Evolutionary conservation across 208 protist species (phyloP).

Genomic region (Acanthamoeba divionensis): DNA sequence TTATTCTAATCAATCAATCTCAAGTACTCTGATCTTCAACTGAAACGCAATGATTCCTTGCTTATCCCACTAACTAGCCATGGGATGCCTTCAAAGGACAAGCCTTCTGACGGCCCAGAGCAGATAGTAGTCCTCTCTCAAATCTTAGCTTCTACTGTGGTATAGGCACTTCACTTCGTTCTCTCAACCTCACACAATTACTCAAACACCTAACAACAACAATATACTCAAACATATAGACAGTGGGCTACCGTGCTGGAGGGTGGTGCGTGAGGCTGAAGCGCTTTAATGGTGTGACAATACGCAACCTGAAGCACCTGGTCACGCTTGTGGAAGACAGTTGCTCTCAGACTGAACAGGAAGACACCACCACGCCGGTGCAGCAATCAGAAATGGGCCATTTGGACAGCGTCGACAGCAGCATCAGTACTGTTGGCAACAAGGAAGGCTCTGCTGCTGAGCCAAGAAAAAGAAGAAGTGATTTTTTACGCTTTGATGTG

Average conservation of each 20-base stretch:
- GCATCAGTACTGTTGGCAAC: neutral
- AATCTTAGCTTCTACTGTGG: conserved; percentile 23
- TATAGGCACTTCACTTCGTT: too few species aligned
- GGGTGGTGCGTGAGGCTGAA: neutral
- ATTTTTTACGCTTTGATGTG: conserved; percentile 11
- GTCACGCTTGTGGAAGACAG: neutral
- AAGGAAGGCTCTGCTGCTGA: neutral
- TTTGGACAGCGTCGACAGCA: neutral
- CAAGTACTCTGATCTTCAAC: too few species aligned
- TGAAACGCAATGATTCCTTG: too few species aligned
- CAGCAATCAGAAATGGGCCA: neutral
- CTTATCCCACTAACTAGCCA: too few species aligned
- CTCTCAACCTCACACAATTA: too few species aligned
- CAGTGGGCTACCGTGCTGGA: conserved; percentile 46
- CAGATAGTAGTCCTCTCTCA: conserved; percentile 55
- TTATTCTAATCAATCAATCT: too few species aligned
- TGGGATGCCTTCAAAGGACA: too few species aligned
- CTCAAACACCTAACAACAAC: too few species aligned
- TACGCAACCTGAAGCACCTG: neutral
- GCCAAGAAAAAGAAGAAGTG: neutral
- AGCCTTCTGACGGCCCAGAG: conserved; percentile 1
- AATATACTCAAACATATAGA: too few species aligned
- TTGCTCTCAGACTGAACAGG: neutral
- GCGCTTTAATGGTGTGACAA: neutral
- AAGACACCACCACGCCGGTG: neutral